Base-by-base conservation (phyloP, 2,329 filamentous ascomycete genomes). In the Aphanoascus verrucosus region DNA sequence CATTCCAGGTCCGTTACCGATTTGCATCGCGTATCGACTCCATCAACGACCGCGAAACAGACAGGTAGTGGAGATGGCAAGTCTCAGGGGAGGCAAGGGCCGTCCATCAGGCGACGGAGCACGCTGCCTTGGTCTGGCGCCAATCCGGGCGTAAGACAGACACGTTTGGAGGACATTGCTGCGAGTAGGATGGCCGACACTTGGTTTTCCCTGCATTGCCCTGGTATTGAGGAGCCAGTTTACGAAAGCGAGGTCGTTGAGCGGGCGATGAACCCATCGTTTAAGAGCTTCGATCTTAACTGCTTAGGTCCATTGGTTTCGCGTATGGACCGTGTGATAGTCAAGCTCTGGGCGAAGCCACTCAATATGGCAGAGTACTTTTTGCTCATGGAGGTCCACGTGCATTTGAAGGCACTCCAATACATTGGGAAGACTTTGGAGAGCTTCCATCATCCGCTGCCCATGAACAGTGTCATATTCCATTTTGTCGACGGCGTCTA, bases 401-500 rank as follows among this genome's bases (percentile, higher is more conserved):
- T 94, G 51, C 82, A 88, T 61, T 70, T 96, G 45, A 78, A 81
- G 42, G 79, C 79, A 0, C 74, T 96, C 49, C 85, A 90, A 60
- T 94, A 87, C 66, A 78, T 96, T 55, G 87, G 86, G 3, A 85
- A 77, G 64, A 75, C 72, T 62, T 65, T 82, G 42, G 79, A 82
- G 49, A 74, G 66, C 49, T 79, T 94, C 34, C 77, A 84, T 59
- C 82, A 87, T 35, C 80, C 83, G 2, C 82, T 94, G 45, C 88
- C 89, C 0, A 77, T 80, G 5, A 96, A 96, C 63, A 88, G 85
- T 55, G 75, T 96, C 20, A 71, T 96, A 0, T 88, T 95, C 61
- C 86, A 94, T 65, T 83, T 96, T 55, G 75, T 81, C 5, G 90
- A 96, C 65, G 90, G 90, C 28, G 78, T 94, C 46, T 95, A 96